phyloP scores from a whole-genome alignment of 352 stramenopile species.

The Pythium brachiatum region DNA sequence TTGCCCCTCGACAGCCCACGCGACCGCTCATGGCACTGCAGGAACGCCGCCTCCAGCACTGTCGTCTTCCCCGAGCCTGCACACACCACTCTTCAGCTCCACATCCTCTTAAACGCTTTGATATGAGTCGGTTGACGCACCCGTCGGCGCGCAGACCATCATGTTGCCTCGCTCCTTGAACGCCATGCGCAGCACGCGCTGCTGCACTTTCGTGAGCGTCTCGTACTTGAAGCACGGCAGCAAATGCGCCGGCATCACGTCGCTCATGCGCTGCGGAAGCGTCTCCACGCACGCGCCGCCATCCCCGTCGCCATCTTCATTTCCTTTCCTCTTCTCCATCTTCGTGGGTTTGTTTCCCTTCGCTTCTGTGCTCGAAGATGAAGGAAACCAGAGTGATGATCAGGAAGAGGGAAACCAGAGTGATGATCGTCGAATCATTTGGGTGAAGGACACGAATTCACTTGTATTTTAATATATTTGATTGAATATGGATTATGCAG shows the following conservation, averaged over 20 bases:
- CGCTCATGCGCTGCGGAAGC: constrained; percentile 19
- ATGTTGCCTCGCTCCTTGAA: constrained; percentile 35
- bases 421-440: constrained; percentile 37
- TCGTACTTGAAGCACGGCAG: constrained; percentile 42
- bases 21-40: constrained; percentile 29
- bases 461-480: neutral
- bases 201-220: constrained; percentile 44
- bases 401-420: constrained; percentile 23
- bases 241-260: constrained; percentile 37
- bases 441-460: neutral
- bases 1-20: constrained; percentile 19
- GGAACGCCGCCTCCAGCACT: constrained; percentile 45
- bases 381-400: constrained; percentile 47
- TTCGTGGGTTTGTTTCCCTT: constrained; percentile 6
- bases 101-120: no score
- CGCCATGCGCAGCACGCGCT: constrained; percentile 33
- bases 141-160: constrained; percentile 44
- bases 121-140: constrained; percentile 5
- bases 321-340: neutral
- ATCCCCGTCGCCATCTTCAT: neutral
- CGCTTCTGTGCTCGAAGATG: neutral
- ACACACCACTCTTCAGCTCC: neutral
- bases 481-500: neutral
- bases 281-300: neutral
- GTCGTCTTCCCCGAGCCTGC: constrained; percentile 48